Conservation (phyloP, 768 basidiomycete species). For the Cyathus striatus region DNA sequence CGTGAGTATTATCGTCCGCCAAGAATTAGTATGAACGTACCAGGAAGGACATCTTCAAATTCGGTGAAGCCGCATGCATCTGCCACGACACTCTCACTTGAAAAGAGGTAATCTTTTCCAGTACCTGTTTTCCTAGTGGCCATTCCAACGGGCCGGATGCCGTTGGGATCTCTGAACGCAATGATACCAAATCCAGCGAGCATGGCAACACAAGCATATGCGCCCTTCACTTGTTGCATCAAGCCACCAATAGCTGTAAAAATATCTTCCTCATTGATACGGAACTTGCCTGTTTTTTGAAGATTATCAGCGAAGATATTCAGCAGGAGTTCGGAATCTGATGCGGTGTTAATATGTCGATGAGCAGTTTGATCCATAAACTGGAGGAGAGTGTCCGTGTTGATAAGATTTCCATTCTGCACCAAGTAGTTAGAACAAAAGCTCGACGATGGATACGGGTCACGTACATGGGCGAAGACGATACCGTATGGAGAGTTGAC, state of each 20-base stretch:
- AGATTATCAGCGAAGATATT: constrained; percentile 98
- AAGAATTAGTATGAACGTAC: constrained; percentile 29
- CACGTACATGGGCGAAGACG: constrained; percentile 89
- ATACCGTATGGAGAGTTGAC: constrained; percentile 99
- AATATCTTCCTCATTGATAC: constrained; percentile 99
- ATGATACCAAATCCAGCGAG: constrained; percentile 98
- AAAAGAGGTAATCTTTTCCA: constrained; percentile 83
- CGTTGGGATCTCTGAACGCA: constrained; percentile 96
- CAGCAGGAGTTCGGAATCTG: constrained; percentile 94
- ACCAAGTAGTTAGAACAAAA: constrained; percentile 5
- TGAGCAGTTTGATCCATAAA: constrained; percentile 96
- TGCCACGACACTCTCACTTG: constrained; percentile 95
- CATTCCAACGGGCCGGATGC: constrained; percentile 91
- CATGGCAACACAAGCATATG: constrained; percentile 98
- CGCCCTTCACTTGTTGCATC: constrained; percentile 85
- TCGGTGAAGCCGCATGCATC: constrained; percentile 88
- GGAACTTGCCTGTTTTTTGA: constrained; percentile 97
- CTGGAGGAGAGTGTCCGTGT: constrained; percentile 79
- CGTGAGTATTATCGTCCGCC: background rate
- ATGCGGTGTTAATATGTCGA: constrained; percentile 97
- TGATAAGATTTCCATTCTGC: constrained; percentile 98
- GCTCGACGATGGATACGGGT: background rate
- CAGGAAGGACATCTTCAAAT: constrained; percentile 93
- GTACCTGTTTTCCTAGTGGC: constrained; percentile 55
- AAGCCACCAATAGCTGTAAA: constrained; percentile 89